These are phyloP conservation scores for Evansstolkia leycettana DNA, from an alignment of 495 filamentous ascomycete species.

Conservation along the genomic window DNA sequence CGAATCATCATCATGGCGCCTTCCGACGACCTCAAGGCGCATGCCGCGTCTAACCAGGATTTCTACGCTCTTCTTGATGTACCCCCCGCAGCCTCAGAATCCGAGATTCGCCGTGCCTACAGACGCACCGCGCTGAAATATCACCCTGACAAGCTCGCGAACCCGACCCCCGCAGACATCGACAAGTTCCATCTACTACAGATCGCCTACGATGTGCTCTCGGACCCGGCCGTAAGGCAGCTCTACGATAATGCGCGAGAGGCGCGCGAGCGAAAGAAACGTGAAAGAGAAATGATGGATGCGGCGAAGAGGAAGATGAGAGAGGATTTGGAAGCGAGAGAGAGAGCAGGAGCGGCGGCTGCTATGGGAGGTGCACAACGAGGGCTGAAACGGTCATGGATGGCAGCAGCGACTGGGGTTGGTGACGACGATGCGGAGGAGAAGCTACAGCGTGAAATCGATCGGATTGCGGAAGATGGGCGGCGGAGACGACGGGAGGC, in stretches of 20 bases:
- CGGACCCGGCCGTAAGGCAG: slow-evolving; percentile 44
- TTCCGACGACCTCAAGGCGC: slow-evolving; percentile 40
- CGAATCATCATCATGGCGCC: slow-evolving; percentile 17
- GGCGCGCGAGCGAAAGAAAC: slow-evolving; percentile 46
- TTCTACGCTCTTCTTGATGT: slow-evolving; percentile 77
- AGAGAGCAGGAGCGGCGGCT: slow-evolving; percentile 29
- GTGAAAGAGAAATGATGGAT: slow-evolving; percentile 53
- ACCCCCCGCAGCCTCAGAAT: slow-evolving; percentile 45
- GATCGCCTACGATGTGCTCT: slow-evolving; percentile 61
- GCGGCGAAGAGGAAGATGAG: slow-evolving; percentile 58
- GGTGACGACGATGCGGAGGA: slow-evolving; percentile 44
- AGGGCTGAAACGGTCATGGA: slow-evolving; percentile 38
- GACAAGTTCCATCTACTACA: slow-evolving; percentile 66
- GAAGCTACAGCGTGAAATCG: slow-evolving; percentile 46
- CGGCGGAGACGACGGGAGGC: slow-evolving; percentile 37
- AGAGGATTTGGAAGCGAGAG: slow-evolving; percentile 59
- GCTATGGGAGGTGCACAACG: slow-evolving; percentile 10
- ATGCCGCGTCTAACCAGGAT: slow-evolving; percentile 52
- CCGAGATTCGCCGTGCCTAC: slow-evolving; percentile 78
- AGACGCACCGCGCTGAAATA: slow-evolving; percentile 78
- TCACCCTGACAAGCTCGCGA: slow-evolving; percentile 73
- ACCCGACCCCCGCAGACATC: slow-evolving; percentile 41
- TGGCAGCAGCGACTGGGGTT: slow-evolving; percentile 12
- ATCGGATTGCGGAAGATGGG: slow-evolving; percentile 52
- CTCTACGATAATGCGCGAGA: slow-evolving; percentile 60